phyloP scores from a whole-genome alignment of 2,329 filamentous ascomycete genomes.

The Aspergillus fijiensis region DNA sequence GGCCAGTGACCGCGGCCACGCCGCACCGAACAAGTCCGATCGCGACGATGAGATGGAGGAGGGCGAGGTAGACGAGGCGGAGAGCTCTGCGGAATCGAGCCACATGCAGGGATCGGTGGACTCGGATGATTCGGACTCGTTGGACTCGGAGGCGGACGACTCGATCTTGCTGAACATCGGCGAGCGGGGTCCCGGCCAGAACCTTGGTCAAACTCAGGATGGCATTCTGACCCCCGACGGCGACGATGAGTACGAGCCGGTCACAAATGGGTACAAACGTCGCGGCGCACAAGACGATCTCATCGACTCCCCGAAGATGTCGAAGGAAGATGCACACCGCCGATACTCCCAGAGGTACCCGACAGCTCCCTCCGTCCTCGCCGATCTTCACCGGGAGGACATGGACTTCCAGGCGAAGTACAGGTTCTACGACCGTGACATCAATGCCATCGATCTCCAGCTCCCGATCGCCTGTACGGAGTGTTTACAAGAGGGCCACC shows the following conservation, averaged over 20 bases:
- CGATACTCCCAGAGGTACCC: slow-evolving; percentile 37
- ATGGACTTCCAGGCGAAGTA: slow-evolving; percentile 42
- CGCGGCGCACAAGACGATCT: slow-evolving; percentile 6
- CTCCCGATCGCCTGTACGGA: slow-evolving; percentile 44
- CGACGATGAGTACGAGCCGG: slow-evolving; percentile 27
- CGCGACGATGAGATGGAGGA: slow-evolving; percentile 25
- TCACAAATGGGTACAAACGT: slow-evolving; percentile 10
- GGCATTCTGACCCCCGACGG: slow-evolving; percentile 3
- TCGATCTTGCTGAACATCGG: slow-evolving; percentile 46
- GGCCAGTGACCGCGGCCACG: slow-evolving; percentile 10
- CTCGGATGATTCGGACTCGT: slow-evolving; percentile 32
- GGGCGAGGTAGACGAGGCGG: slow-evolving; percentile 29
- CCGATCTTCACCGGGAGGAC: slow-evolving; percentile 40
- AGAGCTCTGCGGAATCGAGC: slow-evolving; percentile 12
- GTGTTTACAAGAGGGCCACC: slow-evolving; percentile 45
- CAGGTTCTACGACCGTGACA: slow-evolving; percentile 40
- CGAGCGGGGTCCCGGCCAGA: slow-evolving; percentile 12
- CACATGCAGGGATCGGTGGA: slow-evolving; percentile 25
- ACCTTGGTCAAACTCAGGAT: slow-evolving; percentile 14
- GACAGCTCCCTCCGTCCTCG: slow-evolving; percentile 33
- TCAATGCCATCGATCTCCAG: slow-evolving; percentile 41
- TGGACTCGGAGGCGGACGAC: slow-evolving; percentile 40
- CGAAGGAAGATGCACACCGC: slow-evolving; percentile 38
- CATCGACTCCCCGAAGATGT: slow-evolving; percentile 9
- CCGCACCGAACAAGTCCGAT: slow-evolving; percentile 11